Base-by-base conservation (phyloP, 371 early-diverging fungal genomes). In the Mortierella sp. region DNA sequence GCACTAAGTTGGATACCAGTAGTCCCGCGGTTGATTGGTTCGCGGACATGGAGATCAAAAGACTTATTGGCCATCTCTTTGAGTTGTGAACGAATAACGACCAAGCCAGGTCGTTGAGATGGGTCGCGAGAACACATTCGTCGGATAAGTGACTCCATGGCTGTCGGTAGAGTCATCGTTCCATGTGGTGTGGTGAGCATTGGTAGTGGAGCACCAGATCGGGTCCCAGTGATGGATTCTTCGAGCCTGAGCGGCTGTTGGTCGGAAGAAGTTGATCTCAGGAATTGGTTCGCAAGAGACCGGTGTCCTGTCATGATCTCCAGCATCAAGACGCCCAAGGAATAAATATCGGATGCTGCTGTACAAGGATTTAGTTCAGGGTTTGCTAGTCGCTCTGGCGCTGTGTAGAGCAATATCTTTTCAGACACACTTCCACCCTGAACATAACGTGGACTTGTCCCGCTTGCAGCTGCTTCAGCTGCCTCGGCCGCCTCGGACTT, bases 11-110 rank as follows among this genome's bases (percentile, higher is more conserved):
- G 77, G n/a, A 76, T 76, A 29, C 77, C 68, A 12, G 72, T 76
- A 5, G 77, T 76, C 2, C 68, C 72, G 28, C 60, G 71, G 68
- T 58, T 76, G 47, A 76, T 76, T 21, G 77, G 77, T 23, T 72
- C 72, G n/a, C 72, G 77, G 12, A 76, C 77, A 64, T 76, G 77
- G 3, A 76, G 65, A 57, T 76, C 77, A 57, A 68, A 76, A 0
- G 77, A 76, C 1, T 72, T 76, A 45, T 76, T 76, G 19, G 77
- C 77, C 77, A 76, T 76, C 62, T 76, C 77, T 28, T 76, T 76
- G 23, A 76, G 68, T 28, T 76, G 77, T 6, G 77, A 76, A 45
- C 77, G 72, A 29, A 76, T 76, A 9, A 68, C 66, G 6, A 72
- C 23, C 50, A 76, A 16, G 45, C 65, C 68, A 5, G 77, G 77